These are phyloP conservation scores for Hortaea werneckii DNA, from an alignment of 2,329 filamentous ascomycete genomes.

Conservation along the genomic window DNA sequence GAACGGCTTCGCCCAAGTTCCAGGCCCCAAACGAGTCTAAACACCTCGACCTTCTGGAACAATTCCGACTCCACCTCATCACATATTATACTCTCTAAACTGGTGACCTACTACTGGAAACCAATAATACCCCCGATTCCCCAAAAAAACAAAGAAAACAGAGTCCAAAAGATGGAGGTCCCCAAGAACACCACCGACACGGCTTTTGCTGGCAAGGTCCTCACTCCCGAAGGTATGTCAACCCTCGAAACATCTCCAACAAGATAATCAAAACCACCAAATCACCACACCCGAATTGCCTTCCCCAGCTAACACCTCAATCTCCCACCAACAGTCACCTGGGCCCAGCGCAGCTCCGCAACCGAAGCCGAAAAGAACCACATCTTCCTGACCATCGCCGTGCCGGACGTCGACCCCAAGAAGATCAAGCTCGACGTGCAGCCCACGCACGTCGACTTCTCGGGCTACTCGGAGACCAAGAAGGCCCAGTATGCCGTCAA, in stretches of 20 bases:
- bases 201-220: slow-evolving; percentile 16
- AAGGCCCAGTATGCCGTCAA: slow-evolving; percentile 80
- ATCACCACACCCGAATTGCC: background rate
- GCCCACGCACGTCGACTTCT: slow-evolving; percentile 67
- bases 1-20: too few relatives aligned
- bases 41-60: too few relatives aligned
- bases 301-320: background rate
- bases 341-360: slow-evolving; percentile 89
- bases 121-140: too few relatives aligned
- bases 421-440: slow-evolving; percentile 77
- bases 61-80: too few relatives aligned
- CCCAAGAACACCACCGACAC: slow-evolving; percentile 21
- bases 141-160: too few relatives aligned
- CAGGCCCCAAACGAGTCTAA: too few relatives aligned
- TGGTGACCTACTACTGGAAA: too few relatives aligned
- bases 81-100: too few relatives aligned
- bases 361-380: slow-evolving; percentile 80
- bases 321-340: slow-evolving; percentile 59
- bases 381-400: slow-evolving; percentile 84
- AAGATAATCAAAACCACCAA: too few relatives aligned
- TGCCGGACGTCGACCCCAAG: slow-evolving; percentile 68
- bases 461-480: slow-evolving; percentile 69
- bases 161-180: slow-evolving; percentile 8
- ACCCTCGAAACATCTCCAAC: too few relatives aligned
- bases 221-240: slow-evolving; percentile 28